Evolutionary conservation across 345 rosid genomes (phyloP).

Genomic region (Theobroma cacao): DNA sequence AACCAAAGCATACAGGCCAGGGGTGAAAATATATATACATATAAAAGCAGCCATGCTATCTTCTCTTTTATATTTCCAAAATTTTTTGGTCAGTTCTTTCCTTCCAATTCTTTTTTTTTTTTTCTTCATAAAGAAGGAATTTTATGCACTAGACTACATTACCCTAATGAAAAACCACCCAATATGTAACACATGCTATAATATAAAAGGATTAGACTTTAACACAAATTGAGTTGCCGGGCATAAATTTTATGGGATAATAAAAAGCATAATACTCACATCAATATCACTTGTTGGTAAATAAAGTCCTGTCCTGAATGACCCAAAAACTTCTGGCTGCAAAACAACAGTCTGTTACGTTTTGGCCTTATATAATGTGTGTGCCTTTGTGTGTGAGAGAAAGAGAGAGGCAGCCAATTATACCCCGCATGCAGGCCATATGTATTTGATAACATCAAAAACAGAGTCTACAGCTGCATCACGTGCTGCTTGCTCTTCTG

Average conservation of each 20-base stretch:
- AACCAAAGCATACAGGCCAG: not conserved
- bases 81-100: not conserved
- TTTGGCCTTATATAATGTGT: not conserved
- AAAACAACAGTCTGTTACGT: conserved; percentile 5
- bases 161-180: not conserved
- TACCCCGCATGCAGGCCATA: conserved; percentile 91
- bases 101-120: not conserved
- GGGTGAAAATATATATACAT: not conserved
- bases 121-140: not conserved
- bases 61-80: not conserved
- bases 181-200: not conserved
- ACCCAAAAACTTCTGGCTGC: conserved; percentile 87
- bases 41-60: not conserved
- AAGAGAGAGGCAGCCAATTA: not conserved
- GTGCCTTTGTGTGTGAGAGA: not conserved
- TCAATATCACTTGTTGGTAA: conserved; percentile 97
- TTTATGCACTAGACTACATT: not conserved
- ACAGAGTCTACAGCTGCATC: conserved; percentile 58
- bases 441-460: conserved; percentile 65
- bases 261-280: conserved; percentile 46
- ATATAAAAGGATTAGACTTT: not conserved
- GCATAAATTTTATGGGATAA: not conserved
- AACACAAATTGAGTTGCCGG: not conserved
- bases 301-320: conserved; percentile 82
- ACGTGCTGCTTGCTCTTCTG: conserved; percentile 64